Base-by-base conservation (phyloP, 1,139 yeast species). In the Hemisphaericaspora xylofermentans region DNA sequence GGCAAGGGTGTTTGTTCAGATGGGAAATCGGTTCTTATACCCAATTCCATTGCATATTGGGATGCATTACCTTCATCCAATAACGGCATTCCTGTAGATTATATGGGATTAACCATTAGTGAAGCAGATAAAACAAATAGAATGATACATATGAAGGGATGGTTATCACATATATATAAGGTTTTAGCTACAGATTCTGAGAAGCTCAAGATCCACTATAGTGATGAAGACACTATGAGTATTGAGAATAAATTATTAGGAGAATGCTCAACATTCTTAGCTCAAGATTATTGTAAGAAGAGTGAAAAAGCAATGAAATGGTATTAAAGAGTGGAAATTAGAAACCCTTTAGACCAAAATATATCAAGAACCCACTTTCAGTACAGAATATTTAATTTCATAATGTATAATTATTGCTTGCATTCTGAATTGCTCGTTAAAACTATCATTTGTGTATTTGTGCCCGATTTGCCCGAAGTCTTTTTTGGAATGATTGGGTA, bases 41-140 rank as follows among this genome's bases (percentile, higher is more conserved):
- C 55, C 5, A 51, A 51, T 34, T 46, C 51, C 18, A 49, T 51
- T 25, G 45, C 52, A 4, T 46, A 43, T 37, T 51, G 55, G 55
- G 40, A 61, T 36, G 54, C 73, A 13, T 13, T 21, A 12, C 17
- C 14, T 3, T 47, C 8, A 4, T 16, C 22, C 8, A 22, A 21
- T 24, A 16, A 24, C 8, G 18, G 13, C 4, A 24, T n/a, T 13
- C 25, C 18, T 8, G 37, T 33, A 7, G 54, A 50, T 32, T 28
- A 42, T 10, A 50, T 51, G 54, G 52, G 51, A 2, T 34, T 51
- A 9, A 43, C 54, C 1, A 43, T 48, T 34, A 50, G 54, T 17
- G 54, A 48, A 32, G 54, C 54, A 4, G 55, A 51, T 39, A 38
- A 48, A 17, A 49, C 49, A 13, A 50, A 49, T 40, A 42, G 44